Base-by-base conservation (phyloP, 495 filamentous ascomycete genomes). In the Sordaria brevicollis region DNA sequence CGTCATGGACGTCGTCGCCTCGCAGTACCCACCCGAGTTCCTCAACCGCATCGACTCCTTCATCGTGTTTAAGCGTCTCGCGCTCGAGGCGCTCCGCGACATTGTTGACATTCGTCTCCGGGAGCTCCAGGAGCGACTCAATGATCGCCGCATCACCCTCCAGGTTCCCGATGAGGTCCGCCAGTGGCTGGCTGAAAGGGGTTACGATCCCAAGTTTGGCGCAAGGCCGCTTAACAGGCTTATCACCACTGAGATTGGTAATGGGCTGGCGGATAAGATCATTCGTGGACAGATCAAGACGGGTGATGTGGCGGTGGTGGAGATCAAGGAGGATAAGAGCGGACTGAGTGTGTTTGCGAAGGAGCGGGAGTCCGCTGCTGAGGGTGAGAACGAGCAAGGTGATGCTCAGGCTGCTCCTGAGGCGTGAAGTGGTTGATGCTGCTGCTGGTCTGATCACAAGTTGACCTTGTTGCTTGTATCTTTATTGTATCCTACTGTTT, bases 1-100 rank as follows among this genome's bases (percentile, higher is more conserved):
- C 1, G 93, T 98, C 43, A 91, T 98, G 88, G 90, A 97, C 77
- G 88, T 97, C n/a, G 93, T 99, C 3, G 81, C 89, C 15, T 71
- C 81, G 0, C 74, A 83, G 82, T 97, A 97, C 77, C 86, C 94
- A 5, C 95, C 96, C 13, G 94, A 98, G 77, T 99, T 98, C 83
- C 85, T 98, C 67, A 98, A 99, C 80, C 88, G 95, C 7, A 92
- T 98, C 67, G 95, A 98, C 79, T 93, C 96, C 68, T 97, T 98
- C 82, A 97, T 97, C 79, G 83, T 98, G 76, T 98, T 98, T 86
- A 91, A 90, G 76, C 87, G 93, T 9, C 87, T 97, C 3, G 93
- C 91, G 0, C 81, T 84, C 21, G 83, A 86, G 31, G 93, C 95
- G 57, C 87, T 98, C 33, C 83, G 93, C 7, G 95, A 96, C 74